phyloP scores from a whole-genome alignment of 129 eudicot genomes.

The Silybum marianum region DNA sequence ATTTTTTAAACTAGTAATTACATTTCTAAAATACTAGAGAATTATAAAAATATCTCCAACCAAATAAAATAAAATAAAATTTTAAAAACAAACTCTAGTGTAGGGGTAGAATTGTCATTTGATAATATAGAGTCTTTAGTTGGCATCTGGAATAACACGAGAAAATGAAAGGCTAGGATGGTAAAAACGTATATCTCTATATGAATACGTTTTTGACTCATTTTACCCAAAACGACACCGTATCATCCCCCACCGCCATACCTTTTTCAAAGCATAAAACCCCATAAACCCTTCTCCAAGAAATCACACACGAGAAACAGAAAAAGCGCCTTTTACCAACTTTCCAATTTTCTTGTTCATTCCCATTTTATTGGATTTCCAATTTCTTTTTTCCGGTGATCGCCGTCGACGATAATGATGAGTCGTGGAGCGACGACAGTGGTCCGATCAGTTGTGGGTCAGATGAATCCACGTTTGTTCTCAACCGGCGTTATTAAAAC shows the following conservation, averaged over 20 bases:
- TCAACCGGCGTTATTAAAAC: slow-evolving; percentile 22
- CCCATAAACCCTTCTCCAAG: slow-evolving; percentile 47
- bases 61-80: no score
- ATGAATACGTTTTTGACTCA: neutral
- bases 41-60: no score
- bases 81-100: neutral
- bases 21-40: neutral
- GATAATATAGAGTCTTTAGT: neutral
- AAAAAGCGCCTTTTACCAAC: neutral
- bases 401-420: slow-evolving; percentile 62
- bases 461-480: slow-evolving; percentile 44
- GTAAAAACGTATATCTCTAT: slow-evolving; percentile 7
- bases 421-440: slow-evolving; percentile 50
- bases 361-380: neutral
- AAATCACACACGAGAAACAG: slow-evolving; percentile 17
- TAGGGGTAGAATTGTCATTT: neutral
- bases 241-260: slow-evolving; percentile 36
- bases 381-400: neutral
- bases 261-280: slow-evolving; percentile 19
- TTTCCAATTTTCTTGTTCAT: slow-evolving; percentile 3
- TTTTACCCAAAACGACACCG: neutral
- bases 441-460: slow-evolving; percentile 41
- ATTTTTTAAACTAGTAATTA: neutral
- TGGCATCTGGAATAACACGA: neutral
- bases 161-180: slow-evolving; percentile 28